Percentiles rank a stretch among this genome's conserved stretches.
These are phyloP conservation scores for Panus rudis DNA, from an alignment of 768 basidiomycete species.

Conservation along the genomic window DNA sequence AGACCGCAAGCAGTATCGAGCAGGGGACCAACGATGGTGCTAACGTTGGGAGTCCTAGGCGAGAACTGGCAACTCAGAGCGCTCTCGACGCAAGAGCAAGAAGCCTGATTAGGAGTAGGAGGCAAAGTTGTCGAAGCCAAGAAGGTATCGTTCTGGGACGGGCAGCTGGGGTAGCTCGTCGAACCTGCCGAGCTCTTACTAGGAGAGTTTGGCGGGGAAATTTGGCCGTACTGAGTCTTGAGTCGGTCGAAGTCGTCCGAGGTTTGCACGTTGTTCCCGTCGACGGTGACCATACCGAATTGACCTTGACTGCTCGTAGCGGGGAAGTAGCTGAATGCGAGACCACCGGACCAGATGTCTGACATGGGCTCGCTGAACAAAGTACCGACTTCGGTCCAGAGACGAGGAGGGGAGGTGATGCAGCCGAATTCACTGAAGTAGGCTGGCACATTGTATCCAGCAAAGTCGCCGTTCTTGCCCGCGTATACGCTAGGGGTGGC, in stretches of 20 bases:
- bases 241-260: conserved; percentile 65
- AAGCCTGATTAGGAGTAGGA: conserved; percentile 73
- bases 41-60: conserved; percentile 49
- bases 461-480: conserved; percentile 44
- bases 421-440: conserved; percentile 92
- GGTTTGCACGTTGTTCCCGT: conserved; percentile 59
- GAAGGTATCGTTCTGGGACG: conserved; percentile 49
- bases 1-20: conserved; percentile 63
- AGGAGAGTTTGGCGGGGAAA: conserved; percentile 60
- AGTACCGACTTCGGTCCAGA: conserved; percentile 75
- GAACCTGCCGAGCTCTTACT: conserved; percentile 45
- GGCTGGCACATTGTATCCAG: conserved; percentile 67
- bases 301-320: conserved; percentile 62
- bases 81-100: conserved; percentile 70
- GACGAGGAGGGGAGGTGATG: conserved; percentile 49
- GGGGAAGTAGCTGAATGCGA: conserved; percentile 90
- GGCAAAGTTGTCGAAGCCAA: conserved; percentile 67
- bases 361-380: conserved; percentile 71
- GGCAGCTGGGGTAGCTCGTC: conserved; percentile 52
- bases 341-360: conserved; percentile 78
- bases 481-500: conserved; percentile 52
- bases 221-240: conserved; percentile 48
- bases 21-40: conserved; percentile 50
- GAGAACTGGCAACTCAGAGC: conserved; percentile 71
- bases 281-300: conserved; percentile 84